These are phyloP conservation scores for Vigna reflexopilosa DNA, from an alignment of 306 rosid species.

Conservation along the genomic window DNA sequence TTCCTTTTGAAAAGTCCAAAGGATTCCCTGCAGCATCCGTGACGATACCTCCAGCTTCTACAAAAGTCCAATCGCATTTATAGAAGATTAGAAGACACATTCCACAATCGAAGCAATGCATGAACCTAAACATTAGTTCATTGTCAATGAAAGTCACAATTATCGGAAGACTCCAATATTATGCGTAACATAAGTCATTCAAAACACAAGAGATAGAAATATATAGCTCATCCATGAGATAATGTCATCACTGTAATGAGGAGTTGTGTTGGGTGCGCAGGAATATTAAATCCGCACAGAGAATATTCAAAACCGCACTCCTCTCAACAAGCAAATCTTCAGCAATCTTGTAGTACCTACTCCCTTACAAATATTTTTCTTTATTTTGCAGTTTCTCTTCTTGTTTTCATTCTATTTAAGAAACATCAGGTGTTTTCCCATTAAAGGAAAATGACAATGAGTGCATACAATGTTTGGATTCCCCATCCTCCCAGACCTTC, in stretches of 20 bases:
- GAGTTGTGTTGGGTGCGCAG: background rate
- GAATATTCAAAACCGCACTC: background rate
- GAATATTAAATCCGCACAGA: background rate
- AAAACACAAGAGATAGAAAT: background rate
- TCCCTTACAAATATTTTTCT: background rate
- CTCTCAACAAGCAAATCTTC: background rate
- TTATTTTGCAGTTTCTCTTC: background rate
- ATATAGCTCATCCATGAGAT: slow-evolving; percentile 14
- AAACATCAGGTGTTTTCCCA: background rate
- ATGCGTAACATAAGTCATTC: background rate
- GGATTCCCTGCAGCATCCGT: slow-evolving; percentile 89
- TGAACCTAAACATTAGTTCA: slow-evolving; percentile 1
- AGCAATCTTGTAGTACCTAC: background rate
- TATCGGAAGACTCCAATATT: background rate
- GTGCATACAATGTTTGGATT: too few relatives aligned
- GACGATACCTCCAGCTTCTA: slow-evolving; percentile 92
- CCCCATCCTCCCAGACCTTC: too few relatives aligned
- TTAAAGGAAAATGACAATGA: background rate
- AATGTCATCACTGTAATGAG: background rate
- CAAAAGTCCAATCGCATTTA: slow-evolving; percentile 36
- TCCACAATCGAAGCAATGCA: slow-evolving; percentile 16
- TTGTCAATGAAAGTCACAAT: background rate
- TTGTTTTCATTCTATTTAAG: background rate
- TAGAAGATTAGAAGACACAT: slow-evolving; percentile 21
- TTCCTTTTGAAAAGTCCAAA: slow-evolving; percentile 88